Evolutionary conservation across 108 stramenopile genomes (phyloP).

Genomic region (Skeletonema costatum): DNA sequence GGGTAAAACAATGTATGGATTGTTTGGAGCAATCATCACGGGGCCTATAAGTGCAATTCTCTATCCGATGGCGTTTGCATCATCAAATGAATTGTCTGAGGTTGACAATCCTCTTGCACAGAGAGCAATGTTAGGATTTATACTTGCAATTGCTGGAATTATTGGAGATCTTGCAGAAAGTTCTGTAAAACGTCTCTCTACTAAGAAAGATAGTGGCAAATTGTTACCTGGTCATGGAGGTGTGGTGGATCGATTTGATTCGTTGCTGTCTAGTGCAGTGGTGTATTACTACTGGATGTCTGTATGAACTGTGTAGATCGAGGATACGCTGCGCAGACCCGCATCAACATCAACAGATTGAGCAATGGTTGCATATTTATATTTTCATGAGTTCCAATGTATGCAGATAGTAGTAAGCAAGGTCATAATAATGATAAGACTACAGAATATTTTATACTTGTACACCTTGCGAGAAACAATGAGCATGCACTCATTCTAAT

Average conservation of each 20-base stretch:
- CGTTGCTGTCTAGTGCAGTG: slow-evolving; percentile 64
- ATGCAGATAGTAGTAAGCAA: too few species aligned
- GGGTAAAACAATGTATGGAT: slow-evolving; percentile 43
- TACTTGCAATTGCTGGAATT: slow-evolving; percentile 66
- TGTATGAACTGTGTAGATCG: too few species aligned
- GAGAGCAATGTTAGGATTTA: slow-evolving; percentile 47
- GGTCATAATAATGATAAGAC: too few species aligned
- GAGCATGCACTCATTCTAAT: too few species aligned
- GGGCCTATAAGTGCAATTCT: slow-evolving; percentile 39
- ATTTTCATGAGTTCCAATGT: too few species aligned
- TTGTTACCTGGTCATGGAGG: slow-evolving; percentile 88
- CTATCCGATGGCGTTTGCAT: slow-evolving; percentile 24
- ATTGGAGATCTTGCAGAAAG: slow-evolving; percentile 81
- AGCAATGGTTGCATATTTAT: too few species aligned
- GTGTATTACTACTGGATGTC: slow-evolving; percentile 50
- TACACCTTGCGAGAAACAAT: too few species aligned
- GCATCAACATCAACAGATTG: too few species aligned
- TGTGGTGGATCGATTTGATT: slow-evolving; percentile 87
- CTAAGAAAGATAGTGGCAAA: slow-evolving; percentile 67
- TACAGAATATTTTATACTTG: too few species aligned
- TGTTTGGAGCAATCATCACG: slow-evolving; percentile 32
- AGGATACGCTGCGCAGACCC: too few species aligned
- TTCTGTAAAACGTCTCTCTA: slow-evolving; percentile 66
- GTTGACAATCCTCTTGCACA: slow-evolving; percentile 6
- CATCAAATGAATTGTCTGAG: background rate